Evolutionary conservation across 2,329 filamentous ascomycete species (phyloP).

Genomic region (Pseudocercospora fijiensis): DNA sequence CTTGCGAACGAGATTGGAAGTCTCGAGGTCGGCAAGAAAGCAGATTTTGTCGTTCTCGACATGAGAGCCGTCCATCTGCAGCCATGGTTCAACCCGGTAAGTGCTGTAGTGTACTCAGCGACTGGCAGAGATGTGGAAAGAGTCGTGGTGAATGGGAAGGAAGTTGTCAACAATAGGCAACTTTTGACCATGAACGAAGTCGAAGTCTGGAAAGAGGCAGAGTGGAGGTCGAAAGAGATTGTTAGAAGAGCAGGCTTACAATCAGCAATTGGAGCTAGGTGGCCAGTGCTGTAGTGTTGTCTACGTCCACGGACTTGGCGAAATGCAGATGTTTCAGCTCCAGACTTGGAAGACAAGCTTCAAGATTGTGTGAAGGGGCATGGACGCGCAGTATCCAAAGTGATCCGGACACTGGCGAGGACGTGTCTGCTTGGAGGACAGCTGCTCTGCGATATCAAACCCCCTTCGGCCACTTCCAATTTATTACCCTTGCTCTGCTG

Average conservation of each 20-base stretch:
- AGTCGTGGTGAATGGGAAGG: slow-evolving; percentile 47
- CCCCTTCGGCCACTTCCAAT: too few species aligned
- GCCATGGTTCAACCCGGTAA: slow-evolving; percentile 38
- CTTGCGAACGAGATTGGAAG: slow-evolving; percentile 42
- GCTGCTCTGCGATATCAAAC: too few species aligned
- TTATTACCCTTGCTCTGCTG: too few species aligned
- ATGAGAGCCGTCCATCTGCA: slow-evolving; percentile 22
- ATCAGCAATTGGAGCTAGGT: slow-evolving; percentile 40
- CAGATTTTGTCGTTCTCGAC: slow-evolving; percentile 44
- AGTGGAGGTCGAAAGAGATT: slow-evolving; percentile 40
- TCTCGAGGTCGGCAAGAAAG: slow-evolving; percentile 48
- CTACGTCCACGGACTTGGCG: background rate
- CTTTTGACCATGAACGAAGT: slow-evolving; percentile 45
- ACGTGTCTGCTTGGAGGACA: too few species aligned
- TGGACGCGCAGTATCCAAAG: background rate
- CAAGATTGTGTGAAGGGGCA: slow-evolving; percentile 9
- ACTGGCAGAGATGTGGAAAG: slow-evolving; percentile 48
- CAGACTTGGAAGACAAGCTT: slow-evolving; percentile 6
- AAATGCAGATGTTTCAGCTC: slow-evolving; percentile 13
- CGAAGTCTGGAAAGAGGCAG: slow-evolving; percentile 43
- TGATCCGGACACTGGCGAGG: too few species aligned
- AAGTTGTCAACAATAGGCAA: slow-evolving; percentile 19
- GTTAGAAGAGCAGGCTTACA: slow-evolving; percentile 42
- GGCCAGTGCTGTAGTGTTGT: slow-evolving; percentile 35
- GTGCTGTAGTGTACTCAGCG: slow-evolving; percentile 47